Percentiles rank a stretch among this genome's conserved stretches.
Conservation (phyloP, 2,329 filamentous ascomycete species). For the Fusarium continuum region DNA sequence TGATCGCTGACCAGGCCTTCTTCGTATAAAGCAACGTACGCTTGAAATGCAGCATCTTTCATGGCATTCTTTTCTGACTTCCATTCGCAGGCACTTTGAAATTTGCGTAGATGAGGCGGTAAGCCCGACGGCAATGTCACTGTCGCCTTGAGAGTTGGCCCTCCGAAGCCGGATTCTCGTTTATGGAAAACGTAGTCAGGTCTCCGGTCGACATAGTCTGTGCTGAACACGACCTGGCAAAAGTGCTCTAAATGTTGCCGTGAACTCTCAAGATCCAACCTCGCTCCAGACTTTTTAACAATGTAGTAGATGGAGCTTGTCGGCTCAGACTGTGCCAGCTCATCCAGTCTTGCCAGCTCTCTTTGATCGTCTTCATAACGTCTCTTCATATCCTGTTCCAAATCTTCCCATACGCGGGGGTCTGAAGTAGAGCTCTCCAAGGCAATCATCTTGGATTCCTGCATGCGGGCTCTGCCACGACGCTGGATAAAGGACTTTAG, state of each 20-base stretch:
- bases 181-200: conserved; percentile 72
- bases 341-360: conserved; percentile 54
- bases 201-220: conserved; percentile 68
- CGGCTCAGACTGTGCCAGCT: conserved; percentile 57
- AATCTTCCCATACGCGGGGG: conserved; percentile 64
- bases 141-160: conserved; percentile 58
- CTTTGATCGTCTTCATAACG: conserved; percentile 73
- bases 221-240: conserved; percentile 68
- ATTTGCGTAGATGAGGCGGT: conserved; percentile 52
- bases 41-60: conserved; percentile 85
- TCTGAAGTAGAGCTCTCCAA: conserved; percentile 44
- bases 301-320: conserved; percentile 43
- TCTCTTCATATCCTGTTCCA: conserved; percentile 78
- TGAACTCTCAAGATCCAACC: conserved; percentile 77
- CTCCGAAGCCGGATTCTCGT: conserved; percentile 32
- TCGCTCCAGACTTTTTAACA: conserved; percentile 62
- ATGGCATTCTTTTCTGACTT: conserved; percentile 74
- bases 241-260: conserved; percentile 84
- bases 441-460: conserved; percentile 60
- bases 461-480: conserved; percentile 62
- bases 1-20: conserved; percentile 80
- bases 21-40: conserved; percentile 75
- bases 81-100: conserved; percentile 61
- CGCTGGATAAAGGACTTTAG: conserved; percentile 69
- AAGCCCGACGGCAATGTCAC: conserved; percentile 78